phyloP scores from a whole-genome alignment of 768 basidiomycete genomes.

The Daedaleopsis sinensis region DNA sequence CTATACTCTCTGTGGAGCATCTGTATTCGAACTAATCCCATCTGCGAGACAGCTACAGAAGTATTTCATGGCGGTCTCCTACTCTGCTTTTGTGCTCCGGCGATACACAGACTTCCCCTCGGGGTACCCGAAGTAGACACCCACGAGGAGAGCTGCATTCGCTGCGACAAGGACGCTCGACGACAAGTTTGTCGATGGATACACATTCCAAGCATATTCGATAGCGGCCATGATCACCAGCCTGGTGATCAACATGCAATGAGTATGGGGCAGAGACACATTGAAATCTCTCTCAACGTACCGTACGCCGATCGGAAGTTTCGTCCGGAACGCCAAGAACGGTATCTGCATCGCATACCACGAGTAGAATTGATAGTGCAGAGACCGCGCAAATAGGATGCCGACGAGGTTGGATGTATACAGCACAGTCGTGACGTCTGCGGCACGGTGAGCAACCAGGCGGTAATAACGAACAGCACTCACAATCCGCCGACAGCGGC shows the following conservation, averaged over 20 bases:
- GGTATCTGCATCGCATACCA: conserved; percentile 96
- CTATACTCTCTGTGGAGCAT: background rate
- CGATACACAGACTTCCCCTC: conserved; percentile 34
- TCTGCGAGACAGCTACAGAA: too few relatives aligned
- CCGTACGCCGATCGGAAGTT: conserved; percentile 65
- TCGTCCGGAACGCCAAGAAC: conserved; percentile 76
- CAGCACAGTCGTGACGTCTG: conserved; percentile 61
- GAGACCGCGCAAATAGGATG: conserved; percentile 86
- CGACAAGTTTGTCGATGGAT: conserved; percentile 74
- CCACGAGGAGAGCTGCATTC: conserved; percentile 54
- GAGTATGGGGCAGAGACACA: background rate
- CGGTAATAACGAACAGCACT: conserved; percentile 29
- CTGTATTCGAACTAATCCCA: too few relatives aligned
- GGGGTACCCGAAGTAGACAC: conserved; percentile 56
- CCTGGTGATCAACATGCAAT: conserved; percentile 41
- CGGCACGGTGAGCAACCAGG: conserved; percentile 18
- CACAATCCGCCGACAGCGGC: conserved; percentile 65
- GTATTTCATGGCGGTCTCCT: background rate
- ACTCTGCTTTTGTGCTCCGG: background rate
- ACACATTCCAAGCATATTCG: conserved; percentile 89
- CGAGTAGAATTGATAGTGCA: conserved; percentile 98
- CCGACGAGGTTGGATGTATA: conserved; percentile 94
- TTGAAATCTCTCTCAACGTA: conserved; percentile 30
- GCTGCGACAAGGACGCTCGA: conserved; percentile 57
- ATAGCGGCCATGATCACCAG: conserved; percentile 59